Percentiles rank a stretch among this genome's conserved stretches.
phyloP scores from a whole-genome alignment of 106 monocot species.

The Dendrobium nobile region DNA sequence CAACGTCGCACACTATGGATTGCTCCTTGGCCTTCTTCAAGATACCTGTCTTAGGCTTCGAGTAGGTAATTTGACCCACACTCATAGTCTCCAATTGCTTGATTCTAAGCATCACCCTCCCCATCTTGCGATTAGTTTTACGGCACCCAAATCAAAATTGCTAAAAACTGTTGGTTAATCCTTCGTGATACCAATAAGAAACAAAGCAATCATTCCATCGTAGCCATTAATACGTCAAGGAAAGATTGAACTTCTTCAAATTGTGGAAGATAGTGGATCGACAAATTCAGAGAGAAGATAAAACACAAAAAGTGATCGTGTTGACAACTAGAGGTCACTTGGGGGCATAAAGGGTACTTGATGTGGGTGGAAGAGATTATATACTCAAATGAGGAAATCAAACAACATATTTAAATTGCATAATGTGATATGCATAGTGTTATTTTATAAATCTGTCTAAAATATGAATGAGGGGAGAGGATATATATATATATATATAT shows the following conservation, averaged over 20 bases:
- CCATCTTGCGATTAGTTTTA: constrained; percentile 30
- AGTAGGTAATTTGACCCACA: constrained; percentile 64
- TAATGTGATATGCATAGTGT: background rate
- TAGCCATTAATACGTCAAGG: no score
- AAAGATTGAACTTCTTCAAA: no score
- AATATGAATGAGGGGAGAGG: background rate
- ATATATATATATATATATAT: background rate
- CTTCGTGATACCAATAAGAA: no score
- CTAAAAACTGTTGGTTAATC: no score
- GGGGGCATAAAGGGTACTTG: background rate
- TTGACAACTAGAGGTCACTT: no score
- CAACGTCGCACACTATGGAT: constrained; percentile 71
- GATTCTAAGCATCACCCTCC: constrained; percentile 77
- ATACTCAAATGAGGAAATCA: background rate
- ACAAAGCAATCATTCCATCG: no score
- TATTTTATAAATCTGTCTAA: background rate
- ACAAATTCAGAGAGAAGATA: background rate
- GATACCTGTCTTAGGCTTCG: constrained; percentile 62
- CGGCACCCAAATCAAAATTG: background rate
- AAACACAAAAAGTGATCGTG: no score
- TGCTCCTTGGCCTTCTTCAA: constrained; percentile 78
- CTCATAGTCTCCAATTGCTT: constrained; percentile 64
- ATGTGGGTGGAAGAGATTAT: background rate
- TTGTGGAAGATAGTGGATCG: background rate
- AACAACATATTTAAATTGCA: background rate